Evolutionary conservation across 1,284 basidiomycete species (phyloP).

Genomic region (Malassezia obtusa): DNA sequence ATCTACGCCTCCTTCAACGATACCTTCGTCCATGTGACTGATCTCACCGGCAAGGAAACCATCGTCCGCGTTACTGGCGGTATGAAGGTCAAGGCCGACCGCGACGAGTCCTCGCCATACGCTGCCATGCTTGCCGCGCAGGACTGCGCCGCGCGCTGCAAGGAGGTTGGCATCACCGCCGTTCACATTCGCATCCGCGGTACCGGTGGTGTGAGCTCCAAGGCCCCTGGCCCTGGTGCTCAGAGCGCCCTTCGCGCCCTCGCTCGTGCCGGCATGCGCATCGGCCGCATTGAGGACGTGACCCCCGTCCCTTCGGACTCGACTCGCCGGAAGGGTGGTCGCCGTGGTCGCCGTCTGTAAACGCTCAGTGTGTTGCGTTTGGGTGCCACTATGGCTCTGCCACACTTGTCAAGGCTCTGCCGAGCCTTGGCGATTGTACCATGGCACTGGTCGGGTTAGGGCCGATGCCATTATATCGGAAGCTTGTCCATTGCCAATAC

Average conservation of each 20-base stretch:
- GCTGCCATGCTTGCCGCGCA: conserved; percentile 99
- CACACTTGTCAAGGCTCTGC: neutral
- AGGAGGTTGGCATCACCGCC: conserved; percentile 95
- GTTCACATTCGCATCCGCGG: conserved; percentile 96
- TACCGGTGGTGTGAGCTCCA: conserved; percentile 95
- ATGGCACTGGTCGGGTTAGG: conserved; percentile 5
- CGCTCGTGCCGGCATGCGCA: conserved; percentile 95
- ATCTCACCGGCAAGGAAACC: conserved; percentile 97
- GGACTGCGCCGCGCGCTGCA: conserved; percentile 90
- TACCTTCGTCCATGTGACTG: conserved; percentile 98
- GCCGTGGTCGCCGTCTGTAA: conserved; percentile 92
- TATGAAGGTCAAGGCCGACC: conserved; percentile 99
- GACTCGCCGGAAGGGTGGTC: conserved; percentile 98
- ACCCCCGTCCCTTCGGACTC: conserved; percentile 95
- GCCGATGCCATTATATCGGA: conserved; percentile 11
- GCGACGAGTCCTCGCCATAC: conserved; percentile 98
- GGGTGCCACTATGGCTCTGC: neutral
- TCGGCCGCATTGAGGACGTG: conserved; percentile 84
- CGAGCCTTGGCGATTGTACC: conserved; percentile 8
- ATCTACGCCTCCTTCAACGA: conserved; percentile 70
- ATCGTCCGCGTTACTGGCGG: conserved; percentile 95
- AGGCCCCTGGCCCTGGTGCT: conserved; percentile 95
- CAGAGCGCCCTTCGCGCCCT: conserved; percentile 96
- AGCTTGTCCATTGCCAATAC: conserved; percentile 14
- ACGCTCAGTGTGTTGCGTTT: neutral